phyloP scores from a whole-genome alignment of 2,329 filamentous ascomycete species.

The Epichloe glyceriae region DNA sequence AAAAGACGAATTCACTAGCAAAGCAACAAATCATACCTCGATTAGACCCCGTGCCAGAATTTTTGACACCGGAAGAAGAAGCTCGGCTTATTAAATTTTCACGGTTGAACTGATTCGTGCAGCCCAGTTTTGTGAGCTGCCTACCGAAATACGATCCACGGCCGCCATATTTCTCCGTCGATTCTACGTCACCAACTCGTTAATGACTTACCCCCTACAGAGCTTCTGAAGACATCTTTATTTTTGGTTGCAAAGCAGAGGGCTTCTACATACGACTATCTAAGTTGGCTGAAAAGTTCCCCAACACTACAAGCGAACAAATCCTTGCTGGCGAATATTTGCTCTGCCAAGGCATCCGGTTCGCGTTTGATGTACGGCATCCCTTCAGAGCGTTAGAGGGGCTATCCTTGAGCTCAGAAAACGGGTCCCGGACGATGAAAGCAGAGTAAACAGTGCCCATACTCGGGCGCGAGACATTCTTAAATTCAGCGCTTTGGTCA shows the following conservation, averaged over 20 bases:
- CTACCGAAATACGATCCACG: slow-evolving; percentile 45
- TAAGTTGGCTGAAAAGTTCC: slow-evolving; percentile 57
- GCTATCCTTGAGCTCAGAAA: slow-evolving; percentile 70
- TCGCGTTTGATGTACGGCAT: slow-evolving; percentile 86
- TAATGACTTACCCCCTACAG: slow-evolving; percentile 93
- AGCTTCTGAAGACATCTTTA: slow-evolving; percentile 78
- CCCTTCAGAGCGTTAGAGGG: slow-evolving; percentile 77
- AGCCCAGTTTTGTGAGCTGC: slow-evolving; percentile 38
- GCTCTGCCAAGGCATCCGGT: slow-evolving; percentile 81
- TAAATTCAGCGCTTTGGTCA: slow-evolving; percentile 69
- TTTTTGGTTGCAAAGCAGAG: slow-evolving; percentile 91
- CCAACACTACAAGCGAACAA: slow-evolving; percentile 61
- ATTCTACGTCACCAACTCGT: slow-evolving; percentile 90
- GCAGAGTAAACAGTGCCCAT: slow-evolving; percentile 49
- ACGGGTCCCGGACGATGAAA: slow-evolving; percentile 46
- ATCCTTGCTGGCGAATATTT: slow-evolving; percentile 87
- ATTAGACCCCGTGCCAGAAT: slow-evolving; percentile 52
- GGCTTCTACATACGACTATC: slow-evolving; percentile 57
- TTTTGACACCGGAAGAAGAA: slow-evolving; percentile 75
- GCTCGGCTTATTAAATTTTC: slow-evolving; percentile 69
- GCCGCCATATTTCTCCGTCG: slow-evolving; percentile 82
- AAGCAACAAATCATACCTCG: slow-evolving; percentile 44
- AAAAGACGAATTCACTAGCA: slow-evolving; percentile 68
- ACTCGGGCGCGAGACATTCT: slow-evolving; percentile 59
- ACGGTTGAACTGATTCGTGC: slow-evolving; percentile 45